Conservation (phyloP, 2,329 filamentous ascomycete species). For the Cryphonectria parasitica region DNA sequence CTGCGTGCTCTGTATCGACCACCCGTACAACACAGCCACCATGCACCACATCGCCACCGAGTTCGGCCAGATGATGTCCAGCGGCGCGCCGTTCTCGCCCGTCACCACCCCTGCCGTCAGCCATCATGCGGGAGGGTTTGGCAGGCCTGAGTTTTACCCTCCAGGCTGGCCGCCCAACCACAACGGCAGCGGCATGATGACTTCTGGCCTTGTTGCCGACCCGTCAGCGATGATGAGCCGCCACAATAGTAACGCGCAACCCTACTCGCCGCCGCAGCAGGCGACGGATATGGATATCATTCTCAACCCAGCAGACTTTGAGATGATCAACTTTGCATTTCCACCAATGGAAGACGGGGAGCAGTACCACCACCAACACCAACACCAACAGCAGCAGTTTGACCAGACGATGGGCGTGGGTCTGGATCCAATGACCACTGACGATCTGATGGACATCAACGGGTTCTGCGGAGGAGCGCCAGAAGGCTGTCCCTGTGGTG, state of each 20-base stretch:
- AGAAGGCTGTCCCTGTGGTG: constrained; percentile 56
- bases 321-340: constrained; percentile 30
- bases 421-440: constrained; percentile 48
- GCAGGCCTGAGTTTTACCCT: constrained; percentile 15
- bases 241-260: constrained; percentile 11
- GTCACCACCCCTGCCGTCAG: neutral
- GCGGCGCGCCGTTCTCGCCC: constrained; percentile 27
- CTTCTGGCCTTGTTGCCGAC: constrained; percentile 8
- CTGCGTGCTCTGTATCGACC: constrained; percentile 69
- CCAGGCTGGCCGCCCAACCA: constrained; percentile 22
- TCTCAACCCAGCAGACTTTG: constrained; percentile 30
- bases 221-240: constrained; percentile 13
- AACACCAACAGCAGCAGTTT: constrained; percentile 2
- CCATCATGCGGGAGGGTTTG: constrained; percentile 28
- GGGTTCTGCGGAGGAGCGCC: constrained; percentile 26
- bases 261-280: constrained; percentile 27
- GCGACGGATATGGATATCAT: constrained; percentile 27
- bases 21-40: constrained; percentile 69
- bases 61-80: constrained; percentile 39
- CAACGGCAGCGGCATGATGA: constrained; percentile 24
- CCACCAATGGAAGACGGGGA: constrained; percentile 13
- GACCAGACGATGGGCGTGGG: constrained; percentile 55
- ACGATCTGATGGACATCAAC: constrained; percentile 23
- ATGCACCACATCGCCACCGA: constrained; percentile 40
- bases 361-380: neutral